Evolutionary conservation across 108 stramenopile species (phyloP), one percentile per base, ranked within the genome.

Genomic region (Tribonema minus): DNA sequence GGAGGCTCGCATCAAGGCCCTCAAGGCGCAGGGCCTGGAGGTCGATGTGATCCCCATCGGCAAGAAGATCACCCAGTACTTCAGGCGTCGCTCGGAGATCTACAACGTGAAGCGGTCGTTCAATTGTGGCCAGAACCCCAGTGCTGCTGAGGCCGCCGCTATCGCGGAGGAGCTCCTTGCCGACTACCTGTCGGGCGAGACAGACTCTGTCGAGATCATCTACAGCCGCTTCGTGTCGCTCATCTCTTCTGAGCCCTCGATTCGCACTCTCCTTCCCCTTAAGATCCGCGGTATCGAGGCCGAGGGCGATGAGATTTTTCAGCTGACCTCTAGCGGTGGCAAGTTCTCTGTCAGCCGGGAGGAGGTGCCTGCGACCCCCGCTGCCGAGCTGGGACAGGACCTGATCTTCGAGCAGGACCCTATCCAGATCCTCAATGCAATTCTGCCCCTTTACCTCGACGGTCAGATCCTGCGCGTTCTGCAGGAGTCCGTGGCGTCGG

Each of bases 401-500:
- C 92, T 93, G 88, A 93, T 95, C 86, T 95, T 96, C 88, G 96
- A 96, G 86, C 93, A 95, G 86, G 96, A 96, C 78, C 96, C 96
- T 30, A 76, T 93, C 76, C 92, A 94, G 81, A 94, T 96, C 75
- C 90, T 96, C 88, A 95, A 96, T 88, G 87, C 92, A 68, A 92
- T 95, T 84, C 92, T 96, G 67, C 93, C 94, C 34, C 87, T 96
- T 5, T 96, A 95, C 91, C 86, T 96, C 67, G 92, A 94, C 81
- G 94, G 93, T 60, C 95, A 95, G 87, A 90, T 96, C 85, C 90
- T 97, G 54, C 91, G 94, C 84, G 91, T 90, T 37, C 89, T 95
- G 60, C 94, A 94, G 74, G 94, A 95, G 82, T 91, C 92, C 61
- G 94, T 97, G 41, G 96, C 96, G 25, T 91, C 91, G 41, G 96